Conservation (phyloP, 2,329 filamentous ascomycete genomes). For the Ascochyta lentis region DNA sequence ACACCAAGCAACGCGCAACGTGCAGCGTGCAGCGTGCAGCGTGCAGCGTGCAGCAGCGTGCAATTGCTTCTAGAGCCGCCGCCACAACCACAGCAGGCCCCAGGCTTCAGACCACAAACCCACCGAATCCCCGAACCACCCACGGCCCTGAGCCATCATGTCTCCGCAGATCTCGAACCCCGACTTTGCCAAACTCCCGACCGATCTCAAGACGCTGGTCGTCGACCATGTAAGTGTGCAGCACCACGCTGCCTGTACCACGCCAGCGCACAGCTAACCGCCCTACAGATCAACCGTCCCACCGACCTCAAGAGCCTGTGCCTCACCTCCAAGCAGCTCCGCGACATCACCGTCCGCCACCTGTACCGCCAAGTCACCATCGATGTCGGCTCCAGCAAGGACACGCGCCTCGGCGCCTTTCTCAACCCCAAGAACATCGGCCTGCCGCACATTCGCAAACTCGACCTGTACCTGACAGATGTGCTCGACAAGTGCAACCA, state of each 20-base stretch:
- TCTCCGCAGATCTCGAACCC: constrained; percentile 17
- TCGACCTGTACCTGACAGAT: constrained; percentile 56
- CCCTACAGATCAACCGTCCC: constrained; percentile 51
- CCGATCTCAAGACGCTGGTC: constrained; percentile 50
- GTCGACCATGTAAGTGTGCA: constrained; percentile 45
- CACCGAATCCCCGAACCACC: too few species aligned
- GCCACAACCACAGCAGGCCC: neutral
- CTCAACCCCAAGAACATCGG: constrained; percentile 57
- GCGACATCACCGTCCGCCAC: constrained; percentile 54
- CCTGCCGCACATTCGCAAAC: constrained; percentile 54
- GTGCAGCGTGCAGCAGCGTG: neutral
- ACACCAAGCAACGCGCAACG: too few species aligned
- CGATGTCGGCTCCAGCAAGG: constrained; percentile 54
- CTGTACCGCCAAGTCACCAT: constrained; percentile 57
- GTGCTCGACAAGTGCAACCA: constrained; percentile 54
- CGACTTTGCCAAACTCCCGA: constrained; percentile 44
- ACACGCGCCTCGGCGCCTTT: constrained; percentile 54
- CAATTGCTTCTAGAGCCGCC: neutral
- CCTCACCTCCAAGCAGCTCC: constrained; percentile 55
- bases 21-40: too few species aligned
- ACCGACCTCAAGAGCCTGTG: constrained; percentile 57
- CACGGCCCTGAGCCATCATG: constrained; percentile 26
- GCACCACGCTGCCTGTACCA: neutral
- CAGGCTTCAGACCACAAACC: neutral
- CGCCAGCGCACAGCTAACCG: constrained; percentile 3